Evolutionary conservation across 441 rosid species (phyloP).

Genomic region (Eutrema salsugineum): DNA sequence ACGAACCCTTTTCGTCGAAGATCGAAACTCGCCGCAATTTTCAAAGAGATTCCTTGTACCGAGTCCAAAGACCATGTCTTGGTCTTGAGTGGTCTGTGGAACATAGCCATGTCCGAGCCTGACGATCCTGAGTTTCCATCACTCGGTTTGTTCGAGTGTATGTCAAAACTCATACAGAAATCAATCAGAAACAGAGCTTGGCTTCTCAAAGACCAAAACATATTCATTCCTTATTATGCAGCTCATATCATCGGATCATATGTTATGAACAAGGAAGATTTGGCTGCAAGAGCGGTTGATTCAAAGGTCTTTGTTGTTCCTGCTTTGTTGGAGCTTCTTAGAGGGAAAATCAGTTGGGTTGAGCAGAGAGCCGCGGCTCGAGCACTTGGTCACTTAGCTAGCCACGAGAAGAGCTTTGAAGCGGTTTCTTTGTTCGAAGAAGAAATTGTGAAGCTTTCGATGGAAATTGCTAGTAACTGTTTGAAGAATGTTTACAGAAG

Average conservation of each 20-base stretch:
- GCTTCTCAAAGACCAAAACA: slow-evolving; percentile 74
- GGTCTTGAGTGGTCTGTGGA: slow-evolving; percentile 76
- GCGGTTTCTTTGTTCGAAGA: slow-evolving; percentile 48
- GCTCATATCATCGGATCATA: slow-evolving; percentile 85
- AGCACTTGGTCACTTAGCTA: slow-evolving; percentile 68
- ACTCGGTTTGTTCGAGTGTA: slow-evolving; percentile 76
- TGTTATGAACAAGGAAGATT: slow-evolving; percentile 54
- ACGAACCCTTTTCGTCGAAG: slow-evolving; percentile 47
- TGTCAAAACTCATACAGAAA: slow-evolving; percentile 58
- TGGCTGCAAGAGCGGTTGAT: slow-evolving; percentile 53
- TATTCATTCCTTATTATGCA: slow-evolving; percentile 83
- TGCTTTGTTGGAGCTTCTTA: slow-evolving; percentile 72
- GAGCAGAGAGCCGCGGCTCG: slow-evolving; percentile 86
- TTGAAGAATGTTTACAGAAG: slow-evolving; percentile 41
- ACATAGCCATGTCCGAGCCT: slow-evolving; percentile 69
- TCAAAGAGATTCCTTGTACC: slow-evolving; percentile 57
- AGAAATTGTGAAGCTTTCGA: slow-evolving; percentile 46
- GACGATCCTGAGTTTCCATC: slow-evolving; percentile 75
- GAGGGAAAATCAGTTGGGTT: slow-evolving; percentile 82
- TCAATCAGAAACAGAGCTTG: slow-evolving; percentile 48
- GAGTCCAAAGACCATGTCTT: slow-evolving; percentile 63
- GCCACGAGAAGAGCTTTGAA: slow-evolving; percentile 57
- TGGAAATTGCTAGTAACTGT: slow-evolving; percentile 49
- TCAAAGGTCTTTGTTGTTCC: slow-evolving; percentile 49
- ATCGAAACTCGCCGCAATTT: slow-evolving; percentile 46